Percentiles rank a stretch among this genome's conserved stretches.
phyloP scores from a whole-genome alignment of 495 filamentous ascomycete genomes.

The Talaromyces stipitatus region DNA sequence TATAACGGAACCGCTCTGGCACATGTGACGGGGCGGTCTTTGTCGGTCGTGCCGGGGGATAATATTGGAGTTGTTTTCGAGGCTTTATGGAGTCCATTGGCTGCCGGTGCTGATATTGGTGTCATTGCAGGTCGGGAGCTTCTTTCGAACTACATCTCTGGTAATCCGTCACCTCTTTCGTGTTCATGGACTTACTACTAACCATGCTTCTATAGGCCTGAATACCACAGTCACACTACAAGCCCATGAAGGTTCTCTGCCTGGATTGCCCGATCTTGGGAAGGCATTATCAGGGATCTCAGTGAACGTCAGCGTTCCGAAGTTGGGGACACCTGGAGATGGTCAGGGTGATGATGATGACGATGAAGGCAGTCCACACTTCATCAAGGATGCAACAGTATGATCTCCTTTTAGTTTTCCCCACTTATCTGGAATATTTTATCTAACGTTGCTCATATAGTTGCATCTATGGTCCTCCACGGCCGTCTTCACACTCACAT shows the following conservation, averaged over 20 bases:
- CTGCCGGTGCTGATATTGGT: constrained; percentile 50
- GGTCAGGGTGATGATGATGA: constrained; percentile 36
- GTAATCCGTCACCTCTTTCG: constrained; percentile 33
- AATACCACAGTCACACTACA: constrained; percentile 73
- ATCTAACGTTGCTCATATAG: constrained; percentile 15
- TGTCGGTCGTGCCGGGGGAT: constrained; percentile 55
- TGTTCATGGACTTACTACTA: neutral
- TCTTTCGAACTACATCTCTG: constrained; percentile 80
- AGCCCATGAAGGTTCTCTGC: constrained; percentile 62
- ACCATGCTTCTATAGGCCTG: constrained; percentile 35
- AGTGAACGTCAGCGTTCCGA: constrained; percentile 63
- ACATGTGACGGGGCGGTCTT: constrained; percentile 55
- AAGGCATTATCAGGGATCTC: constrained; percentile 59
- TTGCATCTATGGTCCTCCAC: constrained; percentile 80
- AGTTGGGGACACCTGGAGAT: constrained; percentile 44
- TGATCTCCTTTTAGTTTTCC: constrained; percentile 15
- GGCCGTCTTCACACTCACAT: constrained; percentile 74
- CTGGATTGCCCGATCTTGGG: constrained; percentile 64
- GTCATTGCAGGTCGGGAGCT: constrained; percentile 58
- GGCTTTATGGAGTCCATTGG: constrained; percentile 64
- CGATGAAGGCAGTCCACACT: constrained; percentile 39
- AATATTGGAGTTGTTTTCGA: constrained; percentile 65
- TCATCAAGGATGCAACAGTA: constrained; percentile 82
- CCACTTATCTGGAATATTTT: constrained; percentile 1
- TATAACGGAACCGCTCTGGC: constrained; percentile 69